Evolutionary conservation across 1,284 basidiomycete genomes (phyloP), one percentile per base, ranked within the genome.

Genomic region (Rhodotorula sp.): DNA sequence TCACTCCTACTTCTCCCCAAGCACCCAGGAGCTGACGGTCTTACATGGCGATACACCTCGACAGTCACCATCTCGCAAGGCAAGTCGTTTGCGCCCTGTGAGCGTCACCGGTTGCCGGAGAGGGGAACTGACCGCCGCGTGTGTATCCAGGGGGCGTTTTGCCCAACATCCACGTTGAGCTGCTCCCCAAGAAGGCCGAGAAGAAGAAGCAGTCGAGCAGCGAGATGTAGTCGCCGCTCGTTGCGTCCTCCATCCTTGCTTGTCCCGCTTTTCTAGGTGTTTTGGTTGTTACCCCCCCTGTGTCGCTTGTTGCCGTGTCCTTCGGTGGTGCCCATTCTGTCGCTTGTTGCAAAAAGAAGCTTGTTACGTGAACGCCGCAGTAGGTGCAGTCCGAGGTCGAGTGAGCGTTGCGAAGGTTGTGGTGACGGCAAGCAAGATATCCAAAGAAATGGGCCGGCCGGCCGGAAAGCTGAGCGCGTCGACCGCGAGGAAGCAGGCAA

Each of bases 21-120:
- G 34, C 3, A 3, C 23, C 12, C 2, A 4, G 38, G n/a, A 15
- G 4, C 23, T 28, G 43, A 60, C 26, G 38, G 38, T 10, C 38
- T 31, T 26, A 7, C 26, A 21, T 47, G 45, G 15, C 28, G 31
- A 12, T 21, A 21, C 12, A 19, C 19, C 14, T 10, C 7, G 21
- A 50, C 49, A 34, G 91, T 93, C 75, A 88, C 91, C 79, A 93
- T 94, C 84, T 91, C 89, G 38, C 91, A 94, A 80, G 92, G 92
- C 26, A 55, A 55, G 54, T 55, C 26, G 10, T 3, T 23, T 21
- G 50, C n/a, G 7, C 4, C 18, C 50, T 3, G 23, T 21, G 12
- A 5, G 3, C 50, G 50, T n/a, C 4, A 4, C 12, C 50, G 50
- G 23, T 23, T 10, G 21, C 2, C 16, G 28, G 26, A n/a, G 26